Percentiles rank a stretch among this genome's conserved stretches.
Conservation (phyloP, 352 stramenopile genomes). For the Globisporangium alternatum region DNA sequence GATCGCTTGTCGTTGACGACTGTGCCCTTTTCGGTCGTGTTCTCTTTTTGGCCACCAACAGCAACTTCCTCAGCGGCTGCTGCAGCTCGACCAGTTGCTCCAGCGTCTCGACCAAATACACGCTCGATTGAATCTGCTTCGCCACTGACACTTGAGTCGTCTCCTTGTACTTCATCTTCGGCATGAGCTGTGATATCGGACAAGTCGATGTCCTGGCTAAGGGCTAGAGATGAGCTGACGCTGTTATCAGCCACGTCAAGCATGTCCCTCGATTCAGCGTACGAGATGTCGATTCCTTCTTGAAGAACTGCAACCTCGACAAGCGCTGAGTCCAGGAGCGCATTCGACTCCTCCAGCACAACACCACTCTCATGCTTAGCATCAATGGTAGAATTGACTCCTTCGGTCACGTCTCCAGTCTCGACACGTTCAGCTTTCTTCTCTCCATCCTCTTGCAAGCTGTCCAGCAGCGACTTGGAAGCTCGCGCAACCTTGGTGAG, state of each 20-base stretch:
- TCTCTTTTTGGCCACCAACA: no score
- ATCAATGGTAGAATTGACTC: not conserved
- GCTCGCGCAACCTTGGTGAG: conserved; percentile 31
- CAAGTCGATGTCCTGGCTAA: not conserved
- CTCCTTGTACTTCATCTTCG: no score
- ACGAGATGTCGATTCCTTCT: not conserved
- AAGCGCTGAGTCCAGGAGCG: not conserved
- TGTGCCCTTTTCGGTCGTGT: no score
- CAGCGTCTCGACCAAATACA: no score
- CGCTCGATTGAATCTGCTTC: no score
- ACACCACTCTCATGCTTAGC: not conserved
- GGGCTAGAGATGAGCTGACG: not conserved
- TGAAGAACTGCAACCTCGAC: conserved; percentile 9
- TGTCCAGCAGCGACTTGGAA: conserved; percentile 28
- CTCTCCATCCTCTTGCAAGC: conserved; percentile 5
- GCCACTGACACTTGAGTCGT: no score
- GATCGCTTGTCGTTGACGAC: no score
- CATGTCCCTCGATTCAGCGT: not conserved
- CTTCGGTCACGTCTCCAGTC: not conserved
- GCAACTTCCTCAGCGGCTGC: no score
- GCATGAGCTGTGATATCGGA: not conserved
- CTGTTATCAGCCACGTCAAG: not conserved
- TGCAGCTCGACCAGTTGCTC: no score
- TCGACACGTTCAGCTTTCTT: not conserved
- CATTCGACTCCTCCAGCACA: not conserved